Conservation (phyloP, 2,329 filamentous ascomycete genomes). For the Aspergillus flavus region DNA sequence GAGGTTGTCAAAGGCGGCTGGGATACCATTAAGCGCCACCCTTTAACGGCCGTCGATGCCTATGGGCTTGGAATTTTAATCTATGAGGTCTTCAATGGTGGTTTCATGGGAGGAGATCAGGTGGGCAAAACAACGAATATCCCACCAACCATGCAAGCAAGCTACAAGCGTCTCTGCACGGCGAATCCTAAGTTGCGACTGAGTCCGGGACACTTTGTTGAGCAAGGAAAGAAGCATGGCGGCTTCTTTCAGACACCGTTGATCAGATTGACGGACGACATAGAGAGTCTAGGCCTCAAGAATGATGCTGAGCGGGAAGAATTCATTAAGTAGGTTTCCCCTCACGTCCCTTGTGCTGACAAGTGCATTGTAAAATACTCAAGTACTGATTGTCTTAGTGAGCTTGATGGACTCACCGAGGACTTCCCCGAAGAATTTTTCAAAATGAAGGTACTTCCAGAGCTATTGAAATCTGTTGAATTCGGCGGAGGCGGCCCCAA, state of each 20-base stretch:
- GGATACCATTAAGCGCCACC: conserved; percentile 84
- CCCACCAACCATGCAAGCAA: conserved; percentile 83
- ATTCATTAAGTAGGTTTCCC: conserved; percentile 68
- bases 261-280: conserved; percentile 88
- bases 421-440: conserved; percentile 98
- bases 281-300: conserved; percentile 91
- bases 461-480: conserved; percentile 97
- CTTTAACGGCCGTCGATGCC: conserved; percentile 79
- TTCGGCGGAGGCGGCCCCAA: conserved; percentile 95
- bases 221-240: conserved; percentile 79
- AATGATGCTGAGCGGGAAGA: conserved; percentile 78
- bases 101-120: conserved; percentile 75
- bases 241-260: conserved; percentile 92
- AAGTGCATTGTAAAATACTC: neutral
- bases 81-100: conserved; percentile 89
- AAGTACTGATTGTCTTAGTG: conserved; percentile 47
- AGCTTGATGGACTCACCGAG: conserved; percentile 82
- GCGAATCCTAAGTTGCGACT: conserved; percentile 86
- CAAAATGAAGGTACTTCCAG: conserved; percentile 93
- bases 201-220: conserved; percentile 81
- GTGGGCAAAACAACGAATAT: conserved; percentile 83
- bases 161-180: conserved; percentile 87
- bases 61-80: conserved; percentile 84
- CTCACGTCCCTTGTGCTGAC: neutral
- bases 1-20: conserved; percentile 87